Base-by-base conservation (phyloP, 208 protist genomes). In the Balamuthia mandrillaris region DNA sequence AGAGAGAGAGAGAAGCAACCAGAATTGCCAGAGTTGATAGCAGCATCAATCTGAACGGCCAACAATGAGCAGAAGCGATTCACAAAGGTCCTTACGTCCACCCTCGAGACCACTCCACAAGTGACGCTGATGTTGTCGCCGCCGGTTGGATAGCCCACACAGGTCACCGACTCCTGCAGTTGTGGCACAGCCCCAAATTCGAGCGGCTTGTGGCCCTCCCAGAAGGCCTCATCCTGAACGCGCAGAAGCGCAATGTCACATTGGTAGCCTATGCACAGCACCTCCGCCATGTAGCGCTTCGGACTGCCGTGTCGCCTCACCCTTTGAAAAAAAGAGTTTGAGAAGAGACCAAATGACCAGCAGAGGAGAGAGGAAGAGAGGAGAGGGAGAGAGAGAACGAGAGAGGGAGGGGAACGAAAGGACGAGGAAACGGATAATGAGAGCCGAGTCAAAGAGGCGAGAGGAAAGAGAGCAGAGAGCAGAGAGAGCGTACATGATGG, bases 21-120 rank as follows among this genome's bases (percentile, higher is more conserved):
- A 3, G 65, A 87, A 37, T 90, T 90, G 31, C 87, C 87, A 18
- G 87, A 31, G 51, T 90, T 90, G 51, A 90, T 90, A 31, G 87
- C 87, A 10, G 87, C 87, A 45, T 90, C 87, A 35, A 90, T 90
- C 81, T 90, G 87, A 21, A 90, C 65, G 2, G 85, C 66, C 9
- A 90, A 47, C 47, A 90, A 65, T 42, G 86, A 83, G 37, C 65
- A 74, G 33, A 29, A 70, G n/a, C 81, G 61, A 66, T 88, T 83
- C 2, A 70, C 65, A 60, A 72, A 88, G 49, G 54, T 51, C 78
- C 56, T 42, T n/a, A 85, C 49, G 18, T 85, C 78, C 33, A 72
- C 78, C 37, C 45, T 60, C 5, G 84, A 65, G 2, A 74, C 74
- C 4, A 77, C 84, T 16, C 70, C 84, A 41, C 74, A 77, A 4